Percentiles rank a stretch among this genome's conserved stretches.
These are phyloP conservation scores for Tetrastigma voinierianum DNA, from an alignment of 164 flowering plant species.

Conservation along the genomic window DNA sequence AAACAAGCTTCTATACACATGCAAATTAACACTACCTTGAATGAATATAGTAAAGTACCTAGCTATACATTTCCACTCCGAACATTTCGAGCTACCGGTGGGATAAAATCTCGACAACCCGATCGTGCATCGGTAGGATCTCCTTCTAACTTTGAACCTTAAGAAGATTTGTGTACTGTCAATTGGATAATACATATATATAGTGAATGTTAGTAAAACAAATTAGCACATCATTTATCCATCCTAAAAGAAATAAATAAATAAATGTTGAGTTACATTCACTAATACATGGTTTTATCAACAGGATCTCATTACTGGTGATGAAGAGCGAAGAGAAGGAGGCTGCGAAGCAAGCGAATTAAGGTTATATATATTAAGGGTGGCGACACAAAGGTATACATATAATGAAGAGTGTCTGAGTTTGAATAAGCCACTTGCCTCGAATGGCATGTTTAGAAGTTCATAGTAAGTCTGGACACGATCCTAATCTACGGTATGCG, in stretches of 20 bases:
- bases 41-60: not conserved
- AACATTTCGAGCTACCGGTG: conserved; percentile 21
- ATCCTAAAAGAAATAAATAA: not conserved
- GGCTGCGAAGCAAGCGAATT: conserved; percentile 64
- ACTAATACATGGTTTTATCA: conserved; percentile 82
- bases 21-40: not conserved
- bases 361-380: not conserved
- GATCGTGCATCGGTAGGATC: conserved; percentile 72
- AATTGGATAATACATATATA: no score
- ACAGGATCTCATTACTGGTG: conserved; percentile 72
- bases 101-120: conserved; percentile 67
- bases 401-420: not conserved
- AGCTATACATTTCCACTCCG: not conserved
- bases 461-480: conserved; percentile 90
- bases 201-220: not conserved
- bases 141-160: conserved; percentile 88
- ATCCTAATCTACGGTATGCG: conserved; percentile 85
- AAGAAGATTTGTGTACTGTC: conserved; percentile 75
- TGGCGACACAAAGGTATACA: not conserved
- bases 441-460: conserved; percentile 91
- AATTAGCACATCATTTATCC: not conserved
- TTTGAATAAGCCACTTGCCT: conserved; percentile 51
- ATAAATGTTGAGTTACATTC: not conserved
- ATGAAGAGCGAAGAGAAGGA: conserved; percentile 88
- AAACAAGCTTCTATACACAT: not conserved